Evolutionary conservation across 192 early-diverging fungal species (phyloP), one percentile per base, ranked within the genome.

Genomic region (Mortierella antarctica): DNA sequence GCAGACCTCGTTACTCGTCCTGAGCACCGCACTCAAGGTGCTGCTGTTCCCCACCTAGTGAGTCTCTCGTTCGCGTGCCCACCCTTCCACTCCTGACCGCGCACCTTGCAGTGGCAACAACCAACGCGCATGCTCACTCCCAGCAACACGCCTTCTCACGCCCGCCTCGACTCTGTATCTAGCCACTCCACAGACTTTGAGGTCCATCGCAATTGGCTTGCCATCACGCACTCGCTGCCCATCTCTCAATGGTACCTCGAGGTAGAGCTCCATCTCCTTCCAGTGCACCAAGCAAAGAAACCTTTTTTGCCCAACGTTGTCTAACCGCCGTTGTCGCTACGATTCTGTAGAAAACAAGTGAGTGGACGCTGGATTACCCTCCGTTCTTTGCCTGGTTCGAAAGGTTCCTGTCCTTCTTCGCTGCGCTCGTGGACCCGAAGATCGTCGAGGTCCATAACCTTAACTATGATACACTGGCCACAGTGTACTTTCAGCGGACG

Each of bases 331-430:
- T 42, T 39, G 48, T 12, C 49, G 11, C 54, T 80, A 21, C 23
- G 12, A 52, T 53, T 5, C n/a, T 68, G 61, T 75, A 94, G 90
- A 86, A 88, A 71, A 92, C 89, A 58, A 93, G 93, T 58, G 91
- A 94, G 83, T 96, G 96, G 96, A 98, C 96, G 8, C 87, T 98
- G 31, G 97, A 98, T 83, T 98, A 98, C 69, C 97, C 97, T 51
- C 97, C 97, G 59, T 95, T 99, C 81, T 99, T 99, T 85, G 97
- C 97, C 21, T 97, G 93, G 92, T 97, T 97, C 77, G 97, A 99
- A 82, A 93, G 87, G 74, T 62, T 83, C 23, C 82, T 99, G 55
- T 86, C 94, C 11, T 79, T 88, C 8, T 73, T 90, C 57, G 94
- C 85, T 17, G 57, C 82, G 17, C 41, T 74, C 2, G 57, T 82